Conservation (phyloP, 2,329 filamentous ascomycete species). For the Penicillium sp. region DNA sequence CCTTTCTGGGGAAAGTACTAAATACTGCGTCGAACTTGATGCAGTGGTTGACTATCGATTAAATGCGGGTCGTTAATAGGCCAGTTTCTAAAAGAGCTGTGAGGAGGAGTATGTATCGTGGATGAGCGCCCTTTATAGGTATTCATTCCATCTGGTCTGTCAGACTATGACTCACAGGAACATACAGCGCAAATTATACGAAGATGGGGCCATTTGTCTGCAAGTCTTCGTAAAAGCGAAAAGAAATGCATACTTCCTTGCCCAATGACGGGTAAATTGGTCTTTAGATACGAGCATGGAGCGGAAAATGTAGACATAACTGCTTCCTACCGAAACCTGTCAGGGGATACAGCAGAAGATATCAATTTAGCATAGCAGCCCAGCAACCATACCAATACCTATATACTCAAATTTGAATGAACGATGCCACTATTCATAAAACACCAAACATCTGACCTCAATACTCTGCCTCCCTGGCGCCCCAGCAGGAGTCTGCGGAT, state of each 20-base stretch:
- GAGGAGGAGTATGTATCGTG: background rate
- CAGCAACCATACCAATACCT: background rate
- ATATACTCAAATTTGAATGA: background rate
- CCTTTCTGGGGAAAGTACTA: background rate
- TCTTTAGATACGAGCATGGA: too few relatives aligned
- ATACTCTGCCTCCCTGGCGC: constrained; percentile 57
- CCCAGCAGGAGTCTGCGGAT: constrained; percentile 52
- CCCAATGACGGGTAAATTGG: too few relatives aligned
- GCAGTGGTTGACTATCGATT: background rate
- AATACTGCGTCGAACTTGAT: background rate
- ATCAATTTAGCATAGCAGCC: too few relatives aligned
- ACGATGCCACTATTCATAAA: constrained; percentile 51
- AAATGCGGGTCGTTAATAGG: too few relatives aligned
- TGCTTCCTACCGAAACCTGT: too few relatives aligned
- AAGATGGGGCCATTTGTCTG: background rate
- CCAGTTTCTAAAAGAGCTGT: background rate
- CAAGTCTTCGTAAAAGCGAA: background rate
- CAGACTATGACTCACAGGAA: background rate
- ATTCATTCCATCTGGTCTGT: background rate
- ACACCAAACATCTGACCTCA: constrained; percentile 61
- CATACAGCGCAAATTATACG: background rate
- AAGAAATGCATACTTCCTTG: too few relatives aligned
- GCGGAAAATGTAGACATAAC: too few relatives aligned
- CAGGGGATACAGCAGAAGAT: too few relatives aligned
- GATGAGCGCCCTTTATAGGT: background rate